Evolutionary conservation across 1,139 yeast genomes (phyloP).

Genomic region (Sugiyamaella xylanicola): DNA sequence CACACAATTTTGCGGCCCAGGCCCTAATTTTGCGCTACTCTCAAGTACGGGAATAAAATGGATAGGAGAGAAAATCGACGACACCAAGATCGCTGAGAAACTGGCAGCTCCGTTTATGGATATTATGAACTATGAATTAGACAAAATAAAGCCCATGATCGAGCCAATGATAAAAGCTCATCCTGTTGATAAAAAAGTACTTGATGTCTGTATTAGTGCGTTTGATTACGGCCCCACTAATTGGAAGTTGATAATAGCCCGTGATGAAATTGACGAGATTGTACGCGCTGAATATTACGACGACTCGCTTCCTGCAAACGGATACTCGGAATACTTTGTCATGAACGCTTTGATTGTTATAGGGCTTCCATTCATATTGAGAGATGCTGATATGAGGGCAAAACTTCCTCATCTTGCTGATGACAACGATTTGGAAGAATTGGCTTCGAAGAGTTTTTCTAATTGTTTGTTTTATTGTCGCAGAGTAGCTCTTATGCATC

Average conservation of each 20-base stretch:
- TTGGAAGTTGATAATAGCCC: conserved; percentile 26
- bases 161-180: conserved; percentile 22
- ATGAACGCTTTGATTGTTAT: conserved; percentile 30
- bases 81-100: conserved; percentile 33
- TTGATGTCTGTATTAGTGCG: conserved; percentile 17
- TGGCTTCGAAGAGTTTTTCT: conserved; percentile 15
- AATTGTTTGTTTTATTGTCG: conserved; percentile 31
- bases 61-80: conserved; percentile 44
- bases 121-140: conserved; percentile 38
- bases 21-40: conserved; percentile 45
- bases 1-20: conserved; percentile 28
- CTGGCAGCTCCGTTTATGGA: conserved; percentile 33
- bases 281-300: conserved; percentile 28
- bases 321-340: conserved; percentile 33
- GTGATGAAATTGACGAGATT: conserved; percentile 30
- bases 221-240: conserved; percentile 21
- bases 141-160: conserved; percentile 38
- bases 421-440: background rate
- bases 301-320: conserved; percentile 24
- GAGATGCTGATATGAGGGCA: background rate
- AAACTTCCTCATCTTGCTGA: background rate
- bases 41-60: conserved; percentile 47
- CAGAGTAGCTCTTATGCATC: conserved; percentile 27
- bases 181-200: conserved; percentile 19
- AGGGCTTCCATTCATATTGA: conserved; percentile 23